These are phyloP conservation scores for Parmales sp. DNA, from an alignment of 108 stramenopile genomes.

Conservation along the genomic window DNA sequence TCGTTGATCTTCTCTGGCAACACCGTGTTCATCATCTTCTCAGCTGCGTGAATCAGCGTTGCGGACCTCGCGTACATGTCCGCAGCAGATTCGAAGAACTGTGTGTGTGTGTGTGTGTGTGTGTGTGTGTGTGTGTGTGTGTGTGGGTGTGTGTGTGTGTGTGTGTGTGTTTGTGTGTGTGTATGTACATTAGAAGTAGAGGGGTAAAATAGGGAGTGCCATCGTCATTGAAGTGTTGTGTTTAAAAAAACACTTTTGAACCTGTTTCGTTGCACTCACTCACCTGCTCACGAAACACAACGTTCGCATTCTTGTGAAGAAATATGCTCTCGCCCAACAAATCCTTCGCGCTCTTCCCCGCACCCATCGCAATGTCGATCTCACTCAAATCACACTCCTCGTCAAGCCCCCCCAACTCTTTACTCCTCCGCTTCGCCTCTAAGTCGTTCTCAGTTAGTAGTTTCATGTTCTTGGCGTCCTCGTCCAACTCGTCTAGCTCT, in stretches of 20 bases:
- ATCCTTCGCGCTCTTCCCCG: background rate
- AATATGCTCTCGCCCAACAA: background rate
- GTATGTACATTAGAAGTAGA: too few relatives aligned
- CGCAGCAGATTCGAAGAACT: background rate
- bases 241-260: too few relatives aligned
- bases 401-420: too few relatives aligned
- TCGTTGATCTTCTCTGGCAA: background rate
- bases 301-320: background rate
- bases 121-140: too few relatives aligned
- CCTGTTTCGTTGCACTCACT: too few relatives aligned
- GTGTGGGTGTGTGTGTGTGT: too few relatives aligned
- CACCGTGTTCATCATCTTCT: background rate
- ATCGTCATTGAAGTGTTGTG: too few relatives aligned
- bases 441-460: background rate
- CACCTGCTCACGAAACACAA: constrained; percentile 1
- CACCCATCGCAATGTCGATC: background rate
- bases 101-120: too few relatives aligned
- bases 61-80: background rate
- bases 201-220: too few relatives aligned
- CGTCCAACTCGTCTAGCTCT: background rate
- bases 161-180: too few relatives aligned
- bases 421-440: background rate
- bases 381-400: background rate
- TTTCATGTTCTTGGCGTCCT: background rate
- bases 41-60: background rate